These are phyloP conservation scores for Xylaria venustula DNA, from an alignment of 495 filamentous ascomycete species.

Conservation along the genomic window DNA sequence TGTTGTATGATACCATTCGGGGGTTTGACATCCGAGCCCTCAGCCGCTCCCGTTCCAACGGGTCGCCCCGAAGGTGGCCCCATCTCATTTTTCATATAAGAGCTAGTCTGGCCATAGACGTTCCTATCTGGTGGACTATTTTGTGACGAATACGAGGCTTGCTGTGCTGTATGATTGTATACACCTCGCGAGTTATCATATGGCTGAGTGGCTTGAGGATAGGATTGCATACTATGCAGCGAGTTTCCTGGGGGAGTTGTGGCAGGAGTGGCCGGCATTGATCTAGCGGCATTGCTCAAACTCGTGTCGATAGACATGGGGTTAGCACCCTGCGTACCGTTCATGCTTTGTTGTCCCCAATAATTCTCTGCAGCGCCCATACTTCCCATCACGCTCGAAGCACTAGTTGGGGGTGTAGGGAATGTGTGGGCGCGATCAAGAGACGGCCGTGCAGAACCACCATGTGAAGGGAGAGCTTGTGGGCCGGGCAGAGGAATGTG, in stretches of 20 bases:
- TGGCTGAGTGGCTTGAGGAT: constrained; percentile 66
- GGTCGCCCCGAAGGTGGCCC: constrained; percentile 73
- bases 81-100: constrained; percentile 91
- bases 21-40: constrained; percentile 67
- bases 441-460: constrained; percentile 63
- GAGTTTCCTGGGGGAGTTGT: constrained; percentile 84
- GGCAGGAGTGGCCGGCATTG: constrained; percentile 90
- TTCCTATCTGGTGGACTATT: constrained; percentile 66
- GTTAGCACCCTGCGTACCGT: constrained; percentile 62
- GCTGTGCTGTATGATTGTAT: constrained; percentile 71
- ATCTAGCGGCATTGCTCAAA: constrained; percentile 71
- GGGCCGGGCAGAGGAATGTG: constrained; percentile 73
- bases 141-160: constrained; percentile 66
- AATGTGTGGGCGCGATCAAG: constrained; percentile 86
- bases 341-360: constrained; percentile 69
- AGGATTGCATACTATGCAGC: constrained; percentile 72
- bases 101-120: constrained; percentile 61
- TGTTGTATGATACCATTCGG: constrained; percentile 62
- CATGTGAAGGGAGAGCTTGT: constrained; percentile 71
- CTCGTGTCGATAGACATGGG: constrained; percentile 83
- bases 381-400: constrained; percentile 78
- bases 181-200: constrained; percentile 79
- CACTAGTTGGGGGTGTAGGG: constrained; percentile 90
- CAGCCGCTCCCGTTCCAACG: constrained; percentile 51
- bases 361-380: constrained; percentile 72